phyloP scores from a whole-genome alignment of 1,139 yeast genomes.

The Nakaseomyces kungkrabaensis region DNA sequence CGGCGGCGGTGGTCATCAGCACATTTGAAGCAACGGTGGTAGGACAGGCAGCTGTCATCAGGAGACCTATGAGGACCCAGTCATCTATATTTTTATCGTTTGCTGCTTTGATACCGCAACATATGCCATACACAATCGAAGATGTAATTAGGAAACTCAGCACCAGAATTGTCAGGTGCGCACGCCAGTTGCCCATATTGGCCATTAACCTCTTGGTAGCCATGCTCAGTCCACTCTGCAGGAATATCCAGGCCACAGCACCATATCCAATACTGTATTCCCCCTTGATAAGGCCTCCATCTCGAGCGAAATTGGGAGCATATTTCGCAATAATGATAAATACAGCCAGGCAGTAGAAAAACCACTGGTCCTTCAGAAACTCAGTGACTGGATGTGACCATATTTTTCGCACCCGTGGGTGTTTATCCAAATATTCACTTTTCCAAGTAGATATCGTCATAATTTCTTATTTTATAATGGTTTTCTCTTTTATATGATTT shows the following conservation, averaged over 20 bases:
- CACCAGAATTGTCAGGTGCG: slow-evolving; percentile 60
- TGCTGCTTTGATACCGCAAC: slow-evolving; percentile 54
- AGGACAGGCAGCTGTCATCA: slow-evolving; percentile 79
- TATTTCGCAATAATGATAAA: slow-evolving; percentile 66
- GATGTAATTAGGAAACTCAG: slow-evolving; percentile 68
- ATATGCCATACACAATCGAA: slow-evolving; percentile 65
- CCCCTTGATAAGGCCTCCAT: slow-evolving; percentile 66
- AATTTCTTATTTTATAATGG: not conserved
- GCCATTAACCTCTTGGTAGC: slow-evolving; percentile 47
- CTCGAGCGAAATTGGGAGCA: slow-evolving; percentile 74
- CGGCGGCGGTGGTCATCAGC: slow-evolving; percentile 78
- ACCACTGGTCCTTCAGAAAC: slow-evolving; percentile 45
- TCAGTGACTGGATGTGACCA: slow-evolving; percentile 20
- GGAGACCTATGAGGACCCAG: slow-evolving; percentile 70
- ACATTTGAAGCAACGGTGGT: slow-evolving; percentile 87
- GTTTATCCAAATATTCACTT: not conserved
- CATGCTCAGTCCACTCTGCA: slow-evolving; percentile 74
- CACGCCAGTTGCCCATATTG: slow-evolving; percentile 68
- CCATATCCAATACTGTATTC: slow-evolving; percentile 75
- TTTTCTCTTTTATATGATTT: too few species aligned
- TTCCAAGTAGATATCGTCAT: not conserved
- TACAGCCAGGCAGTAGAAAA: slow-evolving; percentile 58
- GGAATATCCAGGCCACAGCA: slow-evolving; percentile 76
- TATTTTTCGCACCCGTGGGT: slow-evolving; percentile 4
- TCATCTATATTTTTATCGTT: slow-evolving; percentile 48